Evolutionary conservation across 345 rosid genomes (phyloP), one percentile per base, ranked within the genome.

Genomic region (Kandelia obovata): DNA sequence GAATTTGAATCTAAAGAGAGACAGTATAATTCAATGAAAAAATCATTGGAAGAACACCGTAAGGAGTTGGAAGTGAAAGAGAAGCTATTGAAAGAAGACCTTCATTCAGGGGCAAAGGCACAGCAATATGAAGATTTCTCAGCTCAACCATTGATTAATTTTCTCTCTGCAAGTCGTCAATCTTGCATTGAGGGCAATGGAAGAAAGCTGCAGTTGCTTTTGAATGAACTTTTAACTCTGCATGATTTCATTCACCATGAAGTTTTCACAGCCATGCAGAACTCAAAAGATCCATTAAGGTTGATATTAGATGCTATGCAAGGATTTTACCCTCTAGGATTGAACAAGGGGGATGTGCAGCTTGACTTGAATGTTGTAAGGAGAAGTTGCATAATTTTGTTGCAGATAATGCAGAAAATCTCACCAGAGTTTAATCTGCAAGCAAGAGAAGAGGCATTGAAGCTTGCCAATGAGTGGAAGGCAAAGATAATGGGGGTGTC

Each of bases 391-490:
- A 69, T 62, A 53, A 34, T 75, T 59, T 61, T 77, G 53, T 66
- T 77, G 51, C 57, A 59, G 59, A 70, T 66, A 30, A 37, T 81
- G 73, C 39, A 52, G 62, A 67, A 69, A 57, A 19, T 72, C 53
- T 68, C 72, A 19, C 73, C 73, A 10, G 31, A 53, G 56, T 34
- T 75, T 7, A 65, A 28, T 28, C 79, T 77, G 46, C 56, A 32
- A 8, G 75, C 71, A 61, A 65, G 30, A 64, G 62, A 81, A 57
- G 77, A 53, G 62, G 84, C 77, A 43, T 28, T 53, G 67, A 57
- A 65, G 30, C 58, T 81, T 46, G 79, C 81, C 27, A 3, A 8
- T 23, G 64, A 59, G 58, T 85, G 89, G 82, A 81, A 75, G 73
- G 58, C 71, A 30, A 85, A 71, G 69, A 76, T 82, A 71, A 62